These are phyloP conservation scores for Lyophyllum shimeji DNA, from an alignment of 768 basidiomycete genomes.

Conservation along the genomic window DNA sequence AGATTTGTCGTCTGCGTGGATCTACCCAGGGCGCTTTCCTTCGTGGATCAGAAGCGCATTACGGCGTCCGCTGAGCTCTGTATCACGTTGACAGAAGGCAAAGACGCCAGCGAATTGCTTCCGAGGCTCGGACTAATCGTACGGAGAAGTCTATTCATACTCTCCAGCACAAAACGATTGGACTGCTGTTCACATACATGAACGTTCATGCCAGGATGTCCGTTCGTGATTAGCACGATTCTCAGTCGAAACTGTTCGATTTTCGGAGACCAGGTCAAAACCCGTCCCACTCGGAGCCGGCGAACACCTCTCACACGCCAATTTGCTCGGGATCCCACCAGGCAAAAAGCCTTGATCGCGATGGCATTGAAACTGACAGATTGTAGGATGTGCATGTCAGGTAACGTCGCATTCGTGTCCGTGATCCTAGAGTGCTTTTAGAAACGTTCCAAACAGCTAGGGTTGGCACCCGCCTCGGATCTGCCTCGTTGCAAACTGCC, in stretches of 20 bases:
- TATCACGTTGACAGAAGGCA: not conserved
- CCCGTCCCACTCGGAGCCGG: constrained; percentile 15
- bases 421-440: constrained; percentile 4
- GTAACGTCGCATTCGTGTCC: not conserved
- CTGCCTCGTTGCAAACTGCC: not conserved
- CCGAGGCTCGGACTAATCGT: not conserved
- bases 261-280: constrained; percentile 1
- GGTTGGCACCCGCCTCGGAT: constrained; percentile 12
- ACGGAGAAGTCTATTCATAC: not conserved
- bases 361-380: constrained; percentile 16
- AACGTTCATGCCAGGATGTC: not conserved
- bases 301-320: constrained; percentile 12
- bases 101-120: not conserved
- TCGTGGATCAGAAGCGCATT: not conserved
- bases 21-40: not conserved
- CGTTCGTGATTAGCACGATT: too few relatives aligned
- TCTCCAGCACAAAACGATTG: not conserved
- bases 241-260: constrained; percentile 2
- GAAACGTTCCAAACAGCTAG: constrained; percentile 1
- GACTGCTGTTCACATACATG: not conserved
- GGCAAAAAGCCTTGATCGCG: constrained; percentile 10
- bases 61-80: not conserved
- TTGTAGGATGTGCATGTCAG: constrained; percentile 9
- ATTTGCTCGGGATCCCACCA: constrained; percentile 9
- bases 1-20: constrained; percentile 1